These are phyloP conservation scores for Cryoendolithus antarcticus DNA, from an alignment of 2,329 filamentous ascomycete species.

Conservation along the genomic window DNA sequence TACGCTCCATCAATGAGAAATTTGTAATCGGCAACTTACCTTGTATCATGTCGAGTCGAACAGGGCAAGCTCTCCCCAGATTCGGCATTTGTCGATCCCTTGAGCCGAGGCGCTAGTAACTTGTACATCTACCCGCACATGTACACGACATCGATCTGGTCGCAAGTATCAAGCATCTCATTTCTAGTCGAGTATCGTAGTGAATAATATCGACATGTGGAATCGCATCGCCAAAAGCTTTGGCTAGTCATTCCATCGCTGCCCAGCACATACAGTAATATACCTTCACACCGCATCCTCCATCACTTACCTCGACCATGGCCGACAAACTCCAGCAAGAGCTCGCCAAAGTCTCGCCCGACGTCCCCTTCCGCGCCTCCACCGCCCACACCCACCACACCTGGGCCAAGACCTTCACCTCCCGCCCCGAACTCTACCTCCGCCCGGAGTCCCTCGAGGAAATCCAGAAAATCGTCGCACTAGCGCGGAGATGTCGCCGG, in stretches of 20 bases:
- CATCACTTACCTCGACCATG: slow-evolving; percentile 7
- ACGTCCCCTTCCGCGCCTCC: slow-evolving; percentile 64
- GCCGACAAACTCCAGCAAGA: slow-evolving; percentile 34
- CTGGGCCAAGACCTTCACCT: slow-evolving; percentile 89
- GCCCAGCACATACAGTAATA: background rate
- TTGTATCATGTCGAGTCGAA: too few species aligned
- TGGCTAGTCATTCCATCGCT: background rate
- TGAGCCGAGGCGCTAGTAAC: too few species aligned
- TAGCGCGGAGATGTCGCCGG: slow-evolving; percentile 69
- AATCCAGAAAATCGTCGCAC: slow-evolving; percentile 68
- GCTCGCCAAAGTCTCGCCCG: slow-evolving; percentile 45
- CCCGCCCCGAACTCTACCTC: slow-evolving; percentile 79
- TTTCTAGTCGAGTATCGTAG: background rate
- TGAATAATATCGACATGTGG: slow-evolving; percentile 8
- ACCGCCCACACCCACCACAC: slow-evolving; percentile 69
- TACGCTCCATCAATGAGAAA: too few species aligned
- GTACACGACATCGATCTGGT: too few species aligned
- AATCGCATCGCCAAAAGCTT: slow-evolving; percentile 5
- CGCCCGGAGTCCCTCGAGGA: slow-evolving; percentile 68
- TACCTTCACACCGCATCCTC: too few species aligned
- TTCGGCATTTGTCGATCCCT: too few species aligned
- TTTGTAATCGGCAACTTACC: too few species aligned
- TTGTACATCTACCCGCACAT: too few species aligned
- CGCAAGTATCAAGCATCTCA: too few species aligned
- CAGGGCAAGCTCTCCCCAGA: too few species aligned